phyloP scores from a whole-genome alignment of 371 early-diverging fungal species.

The Blakeslea trispora region DNA sequence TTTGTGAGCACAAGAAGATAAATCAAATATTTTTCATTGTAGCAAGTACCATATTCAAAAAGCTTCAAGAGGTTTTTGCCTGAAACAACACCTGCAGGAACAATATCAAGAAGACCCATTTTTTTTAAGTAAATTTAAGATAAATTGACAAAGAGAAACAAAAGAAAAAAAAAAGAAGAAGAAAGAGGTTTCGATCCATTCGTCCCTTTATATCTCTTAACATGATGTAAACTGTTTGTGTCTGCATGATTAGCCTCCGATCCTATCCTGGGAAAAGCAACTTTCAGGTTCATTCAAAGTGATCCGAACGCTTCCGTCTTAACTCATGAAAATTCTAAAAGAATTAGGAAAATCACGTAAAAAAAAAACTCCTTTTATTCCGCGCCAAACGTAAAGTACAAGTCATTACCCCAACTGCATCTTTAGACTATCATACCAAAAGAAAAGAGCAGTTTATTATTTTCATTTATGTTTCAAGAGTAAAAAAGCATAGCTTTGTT shows the following conservation, averaged over 20 bases:
- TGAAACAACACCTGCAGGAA: slow-evolving; percentile 88
- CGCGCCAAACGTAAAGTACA: slow-evolving; percentile 6
- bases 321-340: slow-evolving; percentile 10
- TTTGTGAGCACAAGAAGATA: background rate
- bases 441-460: too few species aligned
- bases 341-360: slow-evolving; percentile 14
- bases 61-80: slow-evolving; percentile 88
- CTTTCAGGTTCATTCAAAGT: background rate
- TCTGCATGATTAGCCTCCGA: slow-evolving; percentile 6
- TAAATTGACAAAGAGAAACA: slow-evolving; percentile 8
- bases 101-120: slow-evolving; percentile 80
- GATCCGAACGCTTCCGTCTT: slow-evolving; percentile 20
- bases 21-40: background rate
- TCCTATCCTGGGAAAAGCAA: slow-evolving; percentile 15
- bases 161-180: slow-evolving; percentile 9
- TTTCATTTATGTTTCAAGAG: too few species aligned
- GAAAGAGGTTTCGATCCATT: slow-evolving; percentile 3
- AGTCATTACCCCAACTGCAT: too few species aligned
- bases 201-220: slow-evolving; percentile 1
- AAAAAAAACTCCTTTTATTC: background rate
- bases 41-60: slow-evolving; percentile 63
- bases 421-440: too few species aligned
- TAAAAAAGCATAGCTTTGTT: too few species aligned
- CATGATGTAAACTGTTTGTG: slow-evolving; percentile 9
- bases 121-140: slow-evolving; percentile 18